Evolutionary conservation across 83 land plant genomes (phyloP), one percentile per base, ranked within the genome.

Genomic region (Picea abies): DNA sequence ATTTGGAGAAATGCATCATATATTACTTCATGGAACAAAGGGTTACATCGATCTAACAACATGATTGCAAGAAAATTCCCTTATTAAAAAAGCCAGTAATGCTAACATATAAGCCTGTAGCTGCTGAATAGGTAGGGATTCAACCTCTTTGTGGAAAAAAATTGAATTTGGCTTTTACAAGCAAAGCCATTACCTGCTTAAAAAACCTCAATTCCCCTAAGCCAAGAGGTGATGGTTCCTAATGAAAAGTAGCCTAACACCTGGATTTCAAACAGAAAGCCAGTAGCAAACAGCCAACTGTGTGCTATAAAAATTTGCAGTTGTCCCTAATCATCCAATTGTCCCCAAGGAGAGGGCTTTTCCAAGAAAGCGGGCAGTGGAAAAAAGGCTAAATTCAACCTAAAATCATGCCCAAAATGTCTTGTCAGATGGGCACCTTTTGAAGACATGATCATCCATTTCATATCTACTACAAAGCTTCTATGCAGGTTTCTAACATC

Each of bases 21-120:
- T 32, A 17, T 70, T 37, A 17, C 6, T 70, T 70, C 73, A 70
- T 20, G 44, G 20, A 70, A 70, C 73, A 70, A 70, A 70, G 72
- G 16, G 17, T 69, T 29, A 69, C 72, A 70, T 70, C n/a, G 12
- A 20, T 70, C 47, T 70, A 70, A 70, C 20, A 70, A 37, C 47
- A 70, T 17, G 22, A 41, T 16, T 37, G 26, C 44, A 70, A 37
- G 73, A 5, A 41, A 70, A 70, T 17, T 70, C 44, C 19, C 44
- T 70, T 37, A 17, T 22, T 70, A 16, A 70, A 41, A 70, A 35
- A 35, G 73, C n/a, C 7, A 5, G 44, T 32, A 70, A 70, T 5
- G 44, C 10, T 17, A 70, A 35, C 73, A 70, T 70, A 4, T 35
- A 20, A 35, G 73, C n/a, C 35, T 37, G 73, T 70, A 15, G 44